Conservation (phyloP, 164 flowering plant species). For the Pachysandra terminalis region DNA sequence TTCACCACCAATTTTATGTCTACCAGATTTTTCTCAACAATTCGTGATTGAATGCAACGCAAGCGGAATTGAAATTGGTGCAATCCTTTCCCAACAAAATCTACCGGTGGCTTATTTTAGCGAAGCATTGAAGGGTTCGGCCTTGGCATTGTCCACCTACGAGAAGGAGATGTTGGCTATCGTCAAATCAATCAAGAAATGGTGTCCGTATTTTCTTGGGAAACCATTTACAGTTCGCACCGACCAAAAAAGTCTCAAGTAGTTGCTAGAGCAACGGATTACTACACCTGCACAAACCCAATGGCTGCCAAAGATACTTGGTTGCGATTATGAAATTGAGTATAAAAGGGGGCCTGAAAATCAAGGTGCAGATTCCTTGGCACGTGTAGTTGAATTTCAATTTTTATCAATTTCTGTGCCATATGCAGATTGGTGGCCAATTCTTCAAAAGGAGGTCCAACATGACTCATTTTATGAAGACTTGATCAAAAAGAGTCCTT, state of each 20-base stretch:
- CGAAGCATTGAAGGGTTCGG: background rate
- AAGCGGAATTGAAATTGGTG: constrained; percentile 4
- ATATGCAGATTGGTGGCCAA: constrained; percentile 11
- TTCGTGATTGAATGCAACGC: constrained; percentile 10
- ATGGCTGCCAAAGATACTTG: too few species aligned
- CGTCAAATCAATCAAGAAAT: background rate
- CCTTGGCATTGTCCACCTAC: constrained; percentile 1
- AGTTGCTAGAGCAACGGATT: background rate
- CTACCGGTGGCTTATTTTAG: constrained; percentile 14
- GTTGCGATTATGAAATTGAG: background rate
- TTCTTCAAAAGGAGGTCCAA: constrained; percentile 7
- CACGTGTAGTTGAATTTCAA: constrained; percentile 8
- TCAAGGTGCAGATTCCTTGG: constrained; percentile 7
- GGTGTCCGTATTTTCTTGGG: background rate
- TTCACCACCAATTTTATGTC: too few species aligned
- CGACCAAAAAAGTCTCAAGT: constrained; percentile 8
- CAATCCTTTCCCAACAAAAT: constrained; percentile 1
- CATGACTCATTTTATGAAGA: constrained; percentile 7
- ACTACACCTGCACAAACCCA: background rate
- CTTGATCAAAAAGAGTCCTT: background rate
- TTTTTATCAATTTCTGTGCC: background rate
- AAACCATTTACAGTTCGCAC: constrained; percentile 5
- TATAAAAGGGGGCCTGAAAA: constrained; percentile 1
- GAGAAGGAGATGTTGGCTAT: background rate
- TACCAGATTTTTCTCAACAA: constrained; percentile 10